Evolutionary conservation across 345 rosid species (phyloP), one percentile per base, ranked within the genome.

Genomic region (Gossypium bickii): DNA sequence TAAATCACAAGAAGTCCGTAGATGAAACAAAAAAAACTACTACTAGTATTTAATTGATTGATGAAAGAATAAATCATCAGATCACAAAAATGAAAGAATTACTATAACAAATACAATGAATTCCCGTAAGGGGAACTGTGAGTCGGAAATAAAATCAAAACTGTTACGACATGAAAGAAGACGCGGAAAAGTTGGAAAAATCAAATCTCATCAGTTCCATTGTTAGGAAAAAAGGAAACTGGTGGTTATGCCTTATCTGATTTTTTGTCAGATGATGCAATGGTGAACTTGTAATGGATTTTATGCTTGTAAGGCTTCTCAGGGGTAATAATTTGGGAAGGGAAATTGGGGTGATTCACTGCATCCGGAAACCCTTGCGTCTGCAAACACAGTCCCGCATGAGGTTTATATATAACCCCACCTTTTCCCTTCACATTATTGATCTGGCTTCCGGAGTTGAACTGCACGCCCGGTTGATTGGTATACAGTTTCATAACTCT

Each of bases 291-390:
- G 56, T 73, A 93, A 47, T 91, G 56, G 93, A 95, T 93, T 52
- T 84, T 69, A 81, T 90, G 93, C 76, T 71, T 41, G 48, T 95
- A 90, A 41, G 59, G 77, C 61, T 86, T 81, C 2, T 88, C 86
- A 2, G 91, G 93, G 49, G 79, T 73, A 51, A 95, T 86, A 74
- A 89, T 83, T 86, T 90, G 94, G 1, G 90, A 83, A n/a, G 97
- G 99, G 58, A 95, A 95, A 68, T 85, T 83, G 2, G 80, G 85
- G 15, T 90, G 89, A 73, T 95, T 90, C 18, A 95, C 98, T 0
- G 97, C 79, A 79, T 91, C 93, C 0, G 97, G 99, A 27, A 91
- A 93, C 2, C 91, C 98, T 74, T 87, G 98, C 55, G 97, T 91
- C 90, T 93, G 91, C 82, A 90, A 78, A 72, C 88, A 82, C 44